A percentile compares a stretch with the other conserved stretches of the same genome.
Evolutionary conservation across 176 grass and related monocot species (phyloP).

Genomic region (Lolium rigidum): DNA sequence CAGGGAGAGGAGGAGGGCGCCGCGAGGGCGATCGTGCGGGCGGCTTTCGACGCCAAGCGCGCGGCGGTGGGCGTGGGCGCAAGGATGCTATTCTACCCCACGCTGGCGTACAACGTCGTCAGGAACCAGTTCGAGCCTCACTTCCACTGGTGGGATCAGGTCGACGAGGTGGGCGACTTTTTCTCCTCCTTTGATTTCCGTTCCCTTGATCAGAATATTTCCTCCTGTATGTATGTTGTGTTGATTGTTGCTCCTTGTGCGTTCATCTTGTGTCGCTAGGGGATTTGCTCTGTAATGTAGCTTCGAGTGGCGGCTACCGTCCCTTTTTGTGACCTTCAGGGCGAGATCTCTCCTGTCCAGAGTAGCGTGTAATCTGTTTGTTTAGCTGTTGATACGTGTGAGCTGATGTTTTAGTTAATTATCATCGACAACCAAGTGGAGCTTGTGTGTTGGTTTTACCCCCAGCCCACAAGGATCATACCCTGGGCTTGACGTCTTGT

Average conservation of each 20-base stretch:
- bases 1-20: neutral
- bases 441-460: neutral
- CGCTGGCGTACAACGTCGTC: slow-evolving; percentile 87
- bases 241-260: neutral
- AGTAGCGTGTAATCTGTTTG: neutral
- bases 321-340: neutral
- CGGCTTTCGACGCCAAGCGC: slow-evolving; percentile 66
- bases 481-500: neutral
- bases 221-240: too few relatives aligned
- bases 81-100: slow-evolving; percentile 93
- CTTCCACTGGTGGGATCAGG: slow-evolving; percentile 98
- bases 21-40: slow-evolving; percentile 37
- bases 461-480: neutral
- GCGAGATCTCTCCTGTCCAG: too few relatives aligned
- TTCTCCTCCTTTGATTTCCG: neutral
- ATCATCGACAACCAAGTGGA: neutral
- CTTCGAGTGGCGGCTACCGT: neutral
- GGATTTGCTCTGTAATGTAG: slow-evolving; percentile 22
- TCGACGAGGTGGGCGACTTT: slow-evolving; percentile 68
- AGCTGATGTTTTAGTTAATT: neutral
- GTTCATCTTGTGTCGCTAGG: neutral
- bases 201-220: neutral
- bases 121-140: slow-evolving; percentile 74
- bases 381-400: slow-evolving; percentile 2
- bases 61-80: slow-evolving; percentile 83